These are phyloP conservation scores for Marasmius sp. DNA, from an alignment of 1,284 basidiomycete genomes.

Conservation along the genomic window DNA sequence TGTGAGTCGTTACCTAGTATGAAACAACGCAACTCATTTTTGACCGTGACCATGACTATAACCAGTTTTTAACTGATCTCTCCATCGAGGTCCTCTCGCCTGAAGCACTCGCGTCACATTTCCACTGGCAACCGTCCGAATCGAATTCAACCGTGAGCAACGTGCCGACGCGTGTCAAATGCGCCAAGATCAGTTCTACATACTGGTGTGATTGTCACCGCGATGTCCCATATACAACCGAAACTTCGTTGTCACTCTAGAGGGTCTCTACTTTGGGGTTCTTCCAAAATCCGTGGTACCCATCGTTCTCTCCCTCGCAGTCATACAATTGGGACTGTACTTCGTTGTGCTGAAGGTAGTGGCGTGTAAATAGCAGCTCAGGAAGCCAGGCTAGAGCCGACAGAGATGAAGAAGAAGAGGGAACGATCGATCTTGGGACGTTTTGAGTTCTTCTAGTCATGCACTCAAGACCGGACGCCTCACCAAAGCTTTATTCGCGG, in stretches of 20 bases:
- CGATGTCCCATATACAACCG: conserved; percentile 6
- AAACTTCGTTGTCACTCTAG: conserved; percentile 48
- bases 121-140: conserved; percentile 12
- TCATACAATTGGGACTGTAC: conserved; percentile 23
- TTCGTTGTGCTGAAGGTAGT: conserved; percentile 29
- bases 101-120: conserved; percentile 19
- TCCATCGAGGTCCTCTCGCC: conserved; percentile 37
- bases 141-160: conserved; percentile 2
- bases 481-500: not conserved
- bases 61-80: conserved; percentile 45
- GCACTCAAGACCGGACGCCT: not conserved
- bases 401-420: not conserved
- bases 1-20: conserved; percentile 39
- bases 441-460: not conserved
- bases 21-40: conserved; percentile 12
- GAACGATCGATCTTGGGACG: not conserved
- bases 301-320: conserved; percentile 32
- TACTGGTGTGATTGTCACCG: conserved; percentile 40
- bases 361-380: conserved; percentile 32
- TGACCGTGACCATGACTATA: conserved; percentile 16
- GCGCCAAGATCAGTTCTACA: conserved; percentile 52
- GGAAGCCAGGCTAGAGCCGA: conserved; percentile 33
- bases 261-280: conserved; percentile 58
- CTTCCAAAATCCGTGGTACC: conserved; percentile 57
- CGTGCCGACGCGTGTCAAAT: conserved; percentile 39